Evolutionary conservation across 2,329 filamentous ascomycete species (phyloP).

Genomic region (Alternaria sp.): DNA sequence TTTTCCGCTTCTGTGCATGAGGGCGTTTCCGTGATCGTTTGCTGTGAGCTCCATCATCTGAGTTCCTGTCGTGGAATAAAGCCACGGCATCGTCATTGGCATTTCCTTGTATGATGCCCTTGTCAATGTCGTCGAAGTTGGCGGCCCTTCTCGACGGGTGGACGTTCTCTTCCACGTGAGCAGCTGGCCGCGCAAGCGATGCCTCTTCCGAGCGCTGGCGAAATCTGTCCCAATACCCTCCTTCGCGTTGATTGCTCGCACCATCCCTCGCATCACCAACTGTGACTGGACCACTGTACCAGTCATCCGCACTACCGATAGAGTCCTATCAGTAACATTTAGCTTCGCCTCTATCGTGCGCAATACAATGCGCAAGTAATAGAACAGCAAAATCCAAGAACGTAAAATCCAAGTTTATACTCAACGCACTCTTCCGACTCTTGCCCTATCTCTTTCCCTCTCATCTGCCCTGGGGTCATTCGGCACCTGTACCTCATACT

Average conservation of each 20-base stretch:
- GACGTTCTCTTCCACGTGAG: background rate
- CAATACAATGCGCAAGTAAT: background rate
- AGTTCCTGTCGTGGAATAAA: background rate
- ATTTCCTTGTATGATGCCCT: background rate
- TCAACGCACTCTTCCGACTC: conserved; percentile 38
- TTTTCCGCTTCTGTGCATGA: background rate
- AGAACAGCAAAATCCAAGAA: background rate
- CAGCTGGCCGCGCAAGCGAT: background rate
- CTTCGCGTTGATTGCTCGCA: background rate
- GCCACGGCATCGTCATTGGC: background rate
- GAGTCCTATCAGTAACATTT: conserved; percentile 1
- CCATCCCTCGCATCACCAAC: background rate
- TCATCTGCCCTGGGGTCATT: conserved; percentile 27
- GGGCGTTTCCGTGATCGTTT: background rate
- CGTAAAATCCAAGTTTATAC: conserved; percentile 15
- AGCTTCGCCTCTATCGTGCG: background rate
- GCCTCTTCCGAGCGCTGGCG: background rate
- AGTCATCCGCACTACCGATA: background rate
- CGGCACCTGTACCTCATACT: conserved; percentile 73
- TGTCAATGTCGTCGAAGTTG: background rate
- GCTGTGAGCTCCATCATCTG: background rate
- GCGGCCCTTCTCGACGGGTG: background rate
- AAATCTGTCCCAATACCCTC: background rate
- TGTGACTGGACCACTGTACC: background rate
- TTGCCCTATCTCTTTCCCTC: conserved; percentile 24